A percentile compares a stretch with the other conserved stretches of the same genome.
phyloP scores from a whole-genome alignment of 257 asterid species.

The Voacanga thouarsii region DNA sequence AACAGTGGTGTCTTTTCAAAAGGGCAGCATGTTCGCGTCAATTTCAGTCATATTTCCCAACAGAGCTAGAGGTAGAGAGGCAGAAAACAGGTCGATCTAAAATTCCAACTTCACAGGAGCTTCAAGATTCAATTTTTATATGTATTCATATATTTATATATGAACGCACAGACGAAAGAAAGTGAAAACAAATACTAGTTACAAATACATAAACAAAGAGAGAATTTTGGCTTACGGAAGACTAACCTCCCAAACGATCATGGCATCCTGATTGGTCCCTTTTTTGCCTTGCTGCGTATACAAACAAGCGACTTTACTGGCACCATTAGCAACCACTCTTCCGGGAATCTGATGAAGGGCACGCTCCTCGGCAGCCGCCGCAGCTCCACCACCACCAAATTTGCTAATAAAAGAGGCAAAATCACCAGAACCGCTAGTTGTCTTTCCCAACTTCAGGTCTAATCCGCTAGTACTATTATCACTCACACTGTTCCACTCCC shows the following conservation, averaged over 20 bases:
- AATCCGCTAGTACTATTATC: conserved; percentile 26
- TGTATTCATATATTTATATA: neutral
- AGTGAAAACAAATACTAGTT: neutral
- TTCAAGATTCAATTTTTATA: conserved; percentile 8
- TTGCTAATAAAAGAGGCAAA: conserved; percentile 59
- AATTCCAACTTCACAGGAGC: neutral
- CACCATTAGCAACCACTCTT: conserved; percentile 71
- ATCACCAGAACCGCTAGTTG: conserved; percentile 52
- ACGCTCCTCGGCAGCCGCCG: conserved; percentile 64
- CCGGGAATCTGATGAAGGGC: conserved; percentile 75
- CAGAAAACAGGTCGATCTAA: neutral
- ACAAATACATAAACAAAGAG: neutral
- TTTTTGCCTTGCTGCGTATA: conserved; percentile 96
- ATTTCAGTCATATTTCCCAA: neutral
- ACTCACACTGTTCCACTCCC: conserved; percentile 38
- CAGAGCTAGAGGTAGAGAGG: neutral
- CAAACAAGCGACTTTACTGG: conserved; percentile 57
- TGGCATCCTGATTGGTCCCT: conserved; percentile 95
- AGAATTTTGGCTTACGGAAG: neutral
- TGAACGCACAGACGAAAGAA: neutral
- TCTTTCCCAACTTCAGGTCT: conserved; percentile 53
- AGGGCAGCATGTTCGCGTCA: neutral
- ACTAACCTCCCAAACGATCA: conserved; percentile 97
- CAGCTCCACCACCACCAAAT: conserved; percentile 54
- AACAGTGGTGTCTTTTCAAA: neutral